These are phyloP conservation scores for Onygena corvina DNA, from an alignment of 2,329 filamentous ascomycete genomes.

Conservation along the genomic window DNA sequence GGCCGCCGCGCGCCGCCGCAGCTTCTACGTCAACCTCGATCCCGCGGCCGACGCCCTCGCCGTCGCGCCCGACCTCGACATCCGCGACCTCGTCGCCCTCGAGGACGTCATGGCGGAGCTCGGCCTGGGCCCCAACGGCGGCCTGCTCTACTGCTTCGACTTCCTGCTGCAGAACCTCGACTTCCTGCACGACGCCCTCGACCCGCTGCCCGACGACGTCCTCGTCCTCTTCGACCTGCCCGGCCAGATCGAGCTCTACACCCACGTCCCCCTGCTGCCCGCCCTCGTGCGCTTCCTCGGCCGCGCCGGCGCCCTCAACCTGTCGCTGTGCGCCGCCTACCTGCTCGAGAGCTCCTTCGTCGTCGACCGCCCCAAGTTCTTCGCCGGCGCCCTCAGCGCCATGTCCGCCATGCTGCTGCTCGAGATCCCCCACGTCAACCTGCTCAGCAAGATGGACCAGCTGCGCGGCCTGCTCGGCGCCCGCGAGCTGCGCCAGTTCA, in stretches of 20 bases:
- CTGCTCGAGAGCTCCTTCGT: constrained; percentile 93
- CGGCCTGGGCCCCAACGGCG: constrained; percentile 79
- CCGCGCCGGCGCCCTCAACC: constrained; percentile 66
- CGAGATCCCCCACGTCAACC: constrained; percentile 91
- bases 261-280: constrained; percentile 85
- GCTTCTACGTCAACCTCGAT: constrained; percentile 97
- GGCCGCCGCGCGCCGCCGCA: constrained; percentile 77
- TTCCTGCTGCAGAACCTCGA: constrained; percentile 90
- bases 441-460: constrained; percentile 95
- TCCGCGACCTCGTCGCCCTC: constrained; percentile 85
- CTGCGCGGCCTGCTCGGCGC: constrained; percentile 80
- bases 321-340: constrained; percentile 86
- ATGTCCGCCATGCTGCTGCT: constrained; percentile 99
- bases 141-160: constrained; percentile 92
- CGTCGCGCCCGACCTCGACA: constrained; percentile 85
- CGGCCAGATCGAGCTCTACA: constrained; percentile 96
- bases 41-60: constrained; percentile 87
- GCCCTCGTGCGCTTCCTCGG: constrained; percentile 71
- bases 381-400: constrained; percentile 84
- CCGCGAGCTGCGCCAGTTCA: constrained; percentile 77
- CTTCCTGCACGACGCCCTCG: constrained; percentile 74
- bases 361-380: constrained; percentile 92
- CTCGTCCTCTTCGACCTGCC: constrained; percentile 98
- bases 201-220: constrained; percentile 82
- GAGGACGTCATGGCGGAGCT: constrained; percentile 96